phyloP scores from a whole-genome alignment of 1,284 basidiomycete species.

The Fistulinella cinereoalba region DNA sequence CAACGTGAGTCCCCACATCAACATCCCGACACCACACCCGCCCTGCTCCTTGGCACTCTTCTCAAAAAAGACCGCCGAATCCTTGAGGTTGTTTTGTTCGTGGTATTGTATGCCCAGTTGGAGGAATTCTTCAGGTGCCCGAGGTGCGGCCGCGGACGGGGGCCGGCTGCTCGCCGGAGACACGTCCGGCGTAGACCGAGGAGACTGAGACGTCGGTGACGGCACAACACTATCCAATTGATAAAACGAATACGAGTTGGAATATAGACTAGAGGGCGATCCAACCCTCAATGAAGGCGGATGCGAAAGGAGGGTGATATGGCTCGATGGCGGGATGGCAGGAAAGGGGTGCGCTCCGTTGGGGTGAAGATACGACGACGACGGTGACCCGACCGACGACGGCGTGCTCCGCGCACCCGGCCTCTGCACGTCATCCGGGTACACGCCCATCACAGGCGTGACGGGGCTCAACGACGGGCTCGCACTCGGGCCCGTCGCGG shows the following conservation, averaged over 20 bases:
- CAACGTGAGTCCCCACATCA: conserved; percentile 89
- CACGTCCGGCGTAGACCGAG: conserved; percentile 15
- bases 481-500: conserved; percentile 19
- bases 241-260: conserved; percentile 61
- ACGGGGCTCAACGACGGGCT: conserved; percentile 15
- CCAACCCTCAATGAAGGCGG: conserved; percentile 36
- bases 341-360: conserved; percentile 15
- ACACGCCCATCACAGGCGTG: conserved; percentile 23
- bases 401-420: conserved; percentile 2
- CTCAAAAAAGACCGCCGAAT: conserved; percentile 80
- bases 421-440: background rate
- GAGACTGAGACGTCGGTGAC: conserved; percentile 38
- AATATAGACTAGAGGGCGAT: conserved; percentile 56
- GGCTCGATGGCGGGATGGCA: conserved; percentile 8
- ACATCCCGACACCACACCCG: conserved; percentile 86
- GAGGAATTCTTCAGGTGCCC: conserved; percentile 60
- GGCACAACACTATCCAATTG: conserved; percentile 44
- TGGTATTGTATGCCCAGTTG: conserved; percentile 81
- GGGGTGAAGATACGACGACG: conserved; percentile 21
- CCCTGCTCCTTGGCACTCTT: conserved; percentile 71
- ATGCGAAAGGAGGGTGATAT: conserved; percentile 18
- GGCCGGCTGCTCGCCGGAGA: conserved; percentile 21
- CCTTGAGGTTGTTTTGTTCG: conserved; percentile 70
- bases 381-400: background rate
- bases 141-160: conserved; percentile 18